Evolutionary conservation across 1,284 basidiomycete genomes (phyloP).

Genomic region (Malassezia caprae): DNA sequence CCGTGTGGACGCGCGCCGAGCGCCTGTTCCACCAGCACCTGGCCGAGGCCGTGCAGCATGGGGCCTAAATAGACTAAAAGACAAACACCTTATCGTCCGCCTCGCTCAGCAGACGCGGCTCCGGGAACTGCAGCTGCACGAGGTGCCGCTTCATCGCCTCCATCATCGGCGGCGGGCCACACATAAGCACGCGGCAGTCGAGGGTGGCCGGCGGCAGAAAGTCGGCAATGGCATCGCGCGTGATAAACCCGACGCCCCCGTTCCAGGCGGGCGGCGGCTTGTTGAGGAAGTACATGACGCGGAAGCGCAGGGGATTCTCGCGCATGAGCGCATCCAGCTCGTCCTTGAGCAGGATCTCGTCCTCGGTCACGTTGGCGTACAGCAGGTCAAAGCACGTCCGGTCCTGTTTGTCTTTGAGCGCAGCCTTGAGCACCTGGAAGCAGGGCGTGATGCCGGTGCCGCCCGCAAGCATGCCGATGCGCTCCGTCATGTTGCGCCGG

Average conservation of each 20-base stretch:
- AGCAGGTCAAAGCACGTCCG: slow-evolving; percentile 79
- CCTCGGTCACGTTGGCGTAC: slow-evolving; percentile 74
- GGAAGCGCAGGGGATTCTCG: slow-evolving; percentile 59
- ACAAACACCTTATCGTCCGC: slow-evolving; percentile 55
- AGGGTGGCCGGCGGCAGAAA: slow-evolving; percentile 38
- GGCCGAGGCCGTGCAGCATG: slow-evolving; percentile 46
- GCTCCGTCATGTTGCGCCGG: slow-evolving; percentile 48
- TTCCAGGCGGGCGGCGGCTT: slow-evolving; percentile 70
- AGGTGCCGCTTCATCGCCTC: slow-evolving; percentile 93
- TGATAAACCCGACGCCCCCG: slow-evolving; percentile 81
- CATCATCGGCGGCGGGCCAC: slow-evolving; percentile 86
- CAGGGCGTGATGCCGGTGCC: slow-evolving; percentile 79
- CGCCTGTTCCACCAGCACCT: slow-evolving; percentile 72
- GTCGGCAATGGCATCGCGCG: slow-evolving; percentile 79
- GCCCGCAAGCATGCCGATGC: slow-evolving; percentile 88
- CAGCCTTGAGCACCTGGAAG: slow-evolving; percentile 76
- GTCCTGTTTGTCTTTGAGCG: slow-evolving; percentile 74
- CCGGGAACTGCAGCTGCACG: slow-evolving; percentile 72
- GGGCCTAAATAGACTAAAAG: slow-evolving; percentile 16
- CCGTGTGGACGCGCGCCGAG: slow-evolving; percentile 83
- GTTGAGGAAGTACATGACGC: slow-evolving; percentile 79
- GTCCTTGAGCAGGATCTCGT: slow-evolving; percentile 60
- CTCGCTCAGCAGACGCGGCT: slow-evolving; percentile 63
- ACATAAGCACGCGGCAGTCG: slow-evolving; percentile 50
- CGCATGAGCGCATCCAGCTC: slow-evolving; percentile 72